Conservation (phyloP, 1,284 basidiomycete species). For the Rhodotorula sp. region DNA sequence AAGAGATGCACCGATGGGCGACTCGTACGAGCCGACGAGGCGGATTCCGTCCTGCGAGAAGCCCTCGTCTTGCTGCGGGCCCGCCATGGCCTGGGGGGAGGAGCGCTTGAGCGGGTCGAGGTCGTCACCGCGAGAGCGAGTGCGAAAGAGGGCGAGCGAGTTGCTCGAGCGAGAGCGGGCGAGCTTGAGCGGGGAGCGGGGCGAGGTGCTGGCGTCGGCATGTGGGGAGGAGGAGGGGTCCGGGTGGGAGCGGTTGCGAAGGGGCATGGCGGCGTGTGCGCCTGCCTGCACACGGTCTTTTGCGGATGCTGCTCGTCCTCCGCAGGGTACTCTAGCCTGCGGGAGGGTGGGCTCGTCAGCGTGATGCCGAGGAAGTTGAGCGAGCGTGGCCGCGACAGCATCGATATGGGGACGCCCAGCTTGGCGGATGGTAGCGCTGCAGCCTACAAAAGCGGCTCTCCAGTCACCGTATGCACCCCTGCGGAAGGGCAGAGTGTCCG, state of each 20-base stretch:
- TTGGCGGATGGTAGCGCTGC: too few relatives aligned
- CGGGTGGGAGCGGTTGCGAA: neutral
- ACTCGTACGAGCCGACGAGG: constrained; percentile 9
- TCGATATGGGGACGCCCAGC: too few relatives aligned
- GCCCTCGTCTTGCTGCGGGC: neutral
- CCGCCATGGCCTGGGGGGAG: neutral
- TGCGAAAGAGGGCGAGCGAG: constrained; percentile 1
- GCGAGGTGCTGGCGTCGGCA: neutral
- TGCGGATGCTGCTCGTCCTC: too few relatives aligned
- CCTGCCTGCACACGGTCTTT: too few relatives aligned
- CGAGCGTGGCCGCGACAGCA: too few relatives aligned
- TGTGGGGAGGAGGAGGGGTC: neutral
- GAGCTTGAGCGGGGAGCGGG: neutral
- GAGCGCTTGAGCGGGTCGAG: too few relatives aligned
- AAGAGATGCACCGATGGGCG: neutral
- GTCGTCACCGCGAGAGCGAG: neutral
- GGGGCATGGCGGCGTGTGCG: neutral
- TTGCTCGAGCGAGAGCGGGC: constrained; percentile 18
- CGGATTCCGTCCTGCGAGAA: constrained; percentile 5
- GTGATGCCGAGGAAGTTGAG: too few relatives aligned
- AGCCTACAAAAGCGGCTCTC: too few relatives aligned
- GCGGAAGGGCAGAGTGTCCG: too few relatives aligned
- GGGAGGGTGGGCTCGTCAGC: too few relatives aligned
- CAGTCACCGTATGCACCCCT: too few relatives aligned
- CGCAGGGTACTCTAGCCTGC: too few relatives aligned